Evolutionary conservation across 2,329 filamentous ascomycete species (phyloP).

Genomic region (Ophiocordyceps robertsii): DNA sequence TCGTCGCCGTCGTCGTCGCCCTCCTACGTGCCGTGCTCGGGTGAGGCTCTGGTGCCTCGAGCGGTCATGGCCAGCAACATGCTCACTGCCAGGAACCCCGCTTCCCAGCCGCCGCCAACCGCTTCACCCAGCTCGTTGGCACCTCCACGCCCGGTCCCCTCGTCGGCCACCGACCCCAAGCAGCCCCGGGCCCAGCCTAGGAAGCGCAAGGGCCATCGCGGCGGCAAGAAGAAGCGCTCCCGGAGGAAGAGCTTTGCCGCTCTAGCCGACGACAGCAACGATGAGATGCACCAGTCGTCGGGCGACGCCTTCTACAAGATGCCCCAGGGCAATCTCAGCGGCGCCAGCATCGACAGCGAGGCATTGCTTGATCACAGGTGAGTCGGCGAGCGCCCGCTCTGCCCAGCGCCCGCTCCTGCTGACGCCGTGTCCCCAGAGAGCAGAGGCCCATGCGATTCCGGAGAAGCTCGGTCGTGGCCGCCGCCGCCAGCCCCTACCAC

Average conservation of each 20-base stretch:
- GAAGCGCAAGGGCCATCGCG: conserved; percentile 60
- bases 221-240: conserved; percentile 62
- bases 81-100: not conserved
- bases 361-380: conserved; percentile 77
- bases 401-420: not conserved
- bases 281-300: conserved; percentile 19
- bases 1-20: not conserved
- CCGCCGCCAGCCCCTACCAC: conserved; percentile 19
- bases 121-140: conserved; percentile 1
- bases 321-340: conserved; percentile 51
- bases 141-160: not conserved
- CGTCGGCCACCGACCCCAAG: conserved; percentile 2
- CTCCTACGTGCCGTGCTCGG: not conserved
- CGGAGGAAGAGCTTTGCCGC: conserved; percentile 72
- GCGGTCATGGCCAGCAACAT: conserved; percentile 1
- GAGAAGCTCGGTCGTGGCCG: conserved; percentile 37
- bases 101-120: not conserved
- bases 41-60: not conserved
- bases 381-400: conserved; percentile 5
- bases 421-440: conserved; percentile 24
- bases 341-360: conserved; percentile 81
- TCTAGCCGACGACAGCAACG: conserved; percentile 39
- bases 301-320: conserved; percentile 35
- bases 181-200: conserved; percentile 21
- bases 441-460: conserved; percentile 51